Evolutionary conservation across 2,329 filamentous ascomycete species (phyloP).

Genomic region (Alternaria metachromatica): DNA sequence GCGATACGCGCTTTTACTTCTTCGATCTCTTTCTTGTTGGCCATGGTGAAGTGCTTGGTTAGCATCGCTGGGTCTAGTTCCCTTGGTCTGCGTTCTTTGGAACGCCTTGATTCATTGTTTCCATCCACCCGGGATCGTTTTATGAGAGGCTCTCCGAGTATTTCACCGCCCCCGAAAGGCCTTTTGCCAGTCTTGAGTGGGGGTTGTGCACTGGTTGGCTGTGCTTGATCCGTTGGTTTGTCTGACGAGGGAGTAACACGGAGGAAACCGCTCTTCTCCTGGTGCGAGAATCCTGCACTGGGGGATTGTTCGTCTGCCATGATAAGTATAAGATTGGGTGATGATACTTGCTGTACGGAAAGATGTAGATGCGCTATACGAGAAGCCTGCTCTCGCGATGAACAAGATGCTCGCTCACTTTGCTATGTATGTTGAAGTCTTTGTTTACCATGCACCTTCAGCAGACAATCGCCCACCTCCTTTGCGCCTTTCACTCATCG

Average conservation of each 20-base stretch:
- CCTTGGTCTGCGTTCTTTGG: not conserved
- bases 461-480: not conserved
- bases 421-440: not conserved
- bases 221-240: rapidly evolving
- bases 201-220: no score
- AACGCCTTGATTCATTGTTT: not conserved
- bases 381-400: not conserved
- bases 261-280: not conserved
- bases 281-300: not conserved
- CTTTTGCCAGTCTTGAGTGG: not conserved
- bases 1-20: not conserved
- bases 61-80: not conserved
- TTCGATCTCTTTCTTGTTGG: not conserved
- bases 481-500: not conserved
- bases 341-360: no score
- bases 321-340: rapidly evolving
- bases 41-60: not conserved
- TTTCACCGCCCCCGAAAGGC: not conserved
- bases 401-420: not conserved
- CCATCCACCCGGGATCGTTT: not conserved
- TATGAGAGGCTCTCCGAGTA: not conserved
- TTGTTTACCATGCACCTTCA: not conserved
- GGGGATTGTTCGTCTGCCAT: not conserved
- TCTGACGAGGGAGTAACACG: not conserved
- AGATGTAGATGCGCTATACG: not conserved